Conservation (phyloP, 2,329 filamentous ascomycete species). For the Didymella pinodella region DNA sequence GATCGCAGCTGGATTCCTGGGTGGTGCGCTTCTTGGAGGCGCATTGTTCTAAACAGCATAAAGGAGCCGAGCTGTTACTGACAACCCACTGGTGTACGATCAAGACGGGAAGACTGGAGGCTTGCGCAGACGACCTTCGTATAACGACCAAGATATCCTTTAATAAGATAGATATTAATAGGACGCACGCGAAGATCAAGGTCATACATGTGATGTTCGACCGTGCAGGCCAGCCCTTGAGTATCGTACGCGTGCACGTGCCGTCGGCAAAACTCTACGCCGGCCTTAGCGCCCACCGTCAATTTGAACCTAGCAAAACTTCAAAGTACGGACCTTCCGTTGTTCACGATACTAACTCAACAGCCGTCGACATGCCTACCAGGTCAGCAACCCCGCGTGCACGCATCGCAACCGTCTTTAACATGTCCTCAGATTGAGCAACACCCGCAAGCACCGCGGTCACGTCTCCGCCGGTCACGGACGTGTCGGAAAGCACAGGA, state of each 20-base stretch:
- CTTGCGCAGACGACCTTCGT: background rate
- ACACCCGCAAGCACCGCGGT: slow-evolving; percentile 69
- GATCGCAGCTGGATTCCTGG: slow-evolving; percentile 46
- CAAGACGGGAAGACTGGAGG: background rate
- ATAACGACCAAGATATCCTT: slow-evolving; percentile 1
- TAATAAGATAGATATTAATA: background rate
- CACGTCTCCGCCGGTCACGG: slow-evolving; percentile 98
- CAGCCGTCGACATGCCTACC: slow-evolving; percentile 46
- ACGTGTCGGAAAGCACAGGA: slow-evolving; percentile 98
- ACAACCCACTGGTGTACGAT: background rate
- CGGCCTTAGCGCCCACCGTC: slow-evolving; percentile 10
- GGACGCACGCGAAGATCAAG: background rate
- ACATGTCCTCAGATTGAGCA: slow-evolving; percentile 30
- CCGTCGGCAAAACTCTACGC: slow-evolving; percentile 4
- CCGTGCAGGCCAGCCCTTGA: background rate
- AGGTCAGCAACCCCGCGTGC: slow-evolving; percentile 25
- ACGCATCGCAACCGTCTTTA: slow-evolving; percentile 3
- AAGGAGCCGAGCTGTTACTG: background rate
- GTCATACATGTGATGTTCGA: slow-evolving; percentile 6
- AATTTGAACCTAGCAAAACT: slow-evolving; percentile 20
- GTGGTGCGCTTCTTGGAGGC: slow-evolving; percentile 46
- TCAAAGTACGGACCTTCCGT: slow-evolving; percentile 4
- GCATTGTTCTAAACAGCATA: slow-evolving; percentile 32
- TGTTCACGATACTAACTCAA: slow-evolving; percentile 40
- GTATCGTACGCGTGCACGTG: slow-evolving; percentile 1